Conservation (phyloP, 805 yeast genomes). For the Maudiozyma turicensis region DNA sequence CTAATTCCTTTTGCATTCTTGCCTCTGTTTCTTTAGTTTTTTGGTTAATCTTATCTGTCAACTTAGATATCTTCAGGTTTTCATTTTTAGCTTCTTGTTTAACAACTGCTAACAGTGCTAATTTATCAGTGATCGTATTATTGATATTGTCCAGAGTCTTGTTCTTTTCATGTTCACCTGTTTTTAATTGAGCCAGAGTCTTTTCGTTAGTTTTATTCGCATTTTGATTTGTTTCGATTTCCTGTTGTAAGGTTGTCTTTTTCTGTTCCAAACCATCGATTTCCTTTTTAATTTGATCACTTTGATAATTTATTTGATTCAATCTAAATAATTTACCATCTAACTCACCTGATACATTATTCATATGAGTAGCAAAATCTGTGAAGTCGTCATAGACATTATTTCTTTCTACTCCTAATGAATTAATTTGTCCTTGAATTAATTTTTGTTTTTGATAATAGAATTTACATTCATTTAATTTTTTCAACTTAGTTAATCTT, state of each 20-base stretch:
- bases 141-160: conserved; percentile 19
- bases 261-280: conserved; percentile 12
- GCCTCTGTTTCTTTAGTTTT: conserved; percentile 21
- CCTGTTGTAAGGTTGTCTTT: conserved; percentile 11
- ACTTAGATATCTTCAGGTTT: conserved; percentile 15
- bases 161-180: conserved; percentile 19
- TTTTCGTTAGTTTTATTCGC: conserved; percentile 14
- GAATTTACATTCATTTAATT: conserved; percentile 18
- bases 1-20: conserved; percentile 18
- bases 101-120: conserved; percentile 16
- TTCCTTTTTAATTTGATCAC: conserved; percentile 12
- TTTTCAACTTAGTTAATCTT: conserved; percentile 18
- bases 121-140: conserved; percentile 12
- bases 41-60: conserved; percentile 23
- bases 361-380: conserved; percentile 15
- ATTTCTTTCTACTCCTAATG: conserved; percentile 14
- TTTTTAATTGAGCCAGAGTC: conserved; percentile 15
- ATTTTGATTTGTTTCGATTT: conserved; percentile 12
- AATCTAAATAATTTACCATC: conserved; percentile 23
- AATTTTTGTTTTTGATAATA: conserved; percentile 14
- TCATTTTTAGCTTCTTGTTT: conserved; percentile 26
- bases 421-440: conserved; percentile 22
- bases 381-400: conserved; percentile 13
- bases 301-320: conserved; percentile 13
- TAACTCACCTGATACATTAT: conserved; percentile 16